Evolutionary conservation across 805 yeast species (phyloP).

Genomic region (Saccharomycopsis oosterbeekiorum): DNA sequence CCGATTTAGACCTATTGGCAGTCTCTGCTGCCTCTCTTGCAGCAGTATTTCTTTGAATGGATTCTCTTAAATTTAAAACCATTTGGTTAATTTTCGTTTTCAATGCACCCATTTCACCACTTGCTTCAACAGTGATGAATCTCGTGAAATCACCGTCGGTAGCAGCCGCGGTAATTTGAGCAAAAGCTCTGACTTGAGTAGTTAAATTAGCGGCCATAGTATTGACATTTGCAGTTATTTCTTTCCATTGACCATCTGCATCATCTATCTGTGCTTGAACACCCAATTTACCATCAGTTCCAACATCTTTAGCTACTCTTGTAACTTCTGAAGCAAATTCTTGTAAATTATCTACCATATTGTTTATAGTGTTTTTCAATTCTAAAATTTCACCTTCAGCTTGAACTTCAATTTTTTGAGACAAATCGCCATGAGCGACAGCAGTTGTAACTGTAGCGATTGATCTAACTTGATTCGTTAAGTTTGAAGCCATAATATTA

Average conservation of each 20-base stretch:
- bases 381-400: constrained; percentile 89
- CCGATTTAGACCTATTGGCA: constrained; percentile 83
- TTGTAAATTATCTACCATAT: constrained; percentile 87
- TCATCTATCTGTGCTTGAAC: constrained; percentile 87
- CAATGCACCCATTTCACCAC: constrained; percentile 71
- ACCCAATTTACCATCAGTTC: constrained; percentile 87
- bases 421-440: constrained; percentile 81
- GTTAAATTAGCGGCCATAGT: constrained; percentile 93
- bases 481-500: constrained; percentile 78
- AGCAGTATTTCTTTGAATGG: constrained; percentile 84
- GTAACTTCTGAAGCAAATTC: constrained; percentile 84
- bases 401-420: constrained; percentile 77
- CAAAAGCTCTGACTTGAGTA: constrained; percentile 87
- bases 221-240: constrained; percentile 82
- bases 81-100: constrained; percentile 57
- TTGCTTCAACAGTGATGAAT: constrained; percentile 83
- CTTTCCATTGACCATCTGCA: constrained; percentile 89
- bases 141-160: constrained; percentile 90
- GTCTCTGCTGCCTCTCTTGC: constrained; percentile 92
- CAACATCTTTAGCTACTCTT: constrained; percentile 85
- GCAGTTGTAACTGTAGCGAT: constrained; percentile 89
- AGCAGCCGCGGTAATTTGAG: constrained; percentile 89
- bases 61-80: constrained; percentile 80
- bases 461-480: constrained; percentile 81
- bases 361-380: constrained; percentile 75